Evolutionary conservation across 2,329 filamentous ascomycete genomes (phyloP).

Genomic region (Rutstroemia sp.): DNA sequence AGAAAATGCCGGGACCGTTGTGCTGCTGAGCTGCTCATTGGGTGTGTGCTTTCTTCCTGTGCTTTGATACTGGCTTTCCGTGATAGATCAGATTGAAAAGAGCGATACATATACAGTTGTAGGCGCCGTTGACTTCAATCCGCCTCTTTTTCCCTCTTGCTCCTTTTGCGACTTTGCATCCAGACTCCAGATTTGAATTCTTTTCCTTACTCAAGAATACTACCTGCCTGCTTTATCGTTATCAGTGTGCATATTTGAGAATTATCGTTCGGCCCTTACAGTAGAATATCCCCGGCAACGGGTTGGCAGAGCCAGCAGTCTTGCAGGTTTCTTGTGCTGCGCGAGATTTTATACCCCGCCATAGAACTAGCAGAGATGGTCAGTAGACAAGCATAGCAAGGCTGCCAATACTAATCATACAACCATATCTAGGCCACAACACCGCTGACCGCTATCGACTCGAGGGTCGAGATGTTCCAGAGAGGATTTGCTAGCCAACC

Average conservation of each 20-base stretch:
- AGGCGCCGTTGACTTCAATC: slow-evolving; percentile 22
- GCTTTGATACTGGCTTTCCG: slow-evolving; percentile 18
- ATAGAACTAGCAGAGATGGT: slow-evolving; percentile 2
- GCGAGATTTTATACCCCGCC: slow-evolving; percentile 1
- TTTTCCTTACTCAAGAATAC: background rate
- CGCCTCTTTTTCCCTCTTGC: slow-evolving; percentile 17
- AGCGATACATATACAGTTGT: slow-evolving; percentile 28
- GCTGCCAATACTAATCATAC: slow-evolving; percentile 15
- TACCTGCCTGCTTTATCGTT: slow-evolving; percentile 14
- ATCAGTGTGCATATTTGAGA: slow-evolving; percentile 10
- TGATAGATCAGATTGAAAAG: slow-evolving; percentile 10
- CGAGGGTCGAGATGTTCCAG: slow-evolving; percentile 37
- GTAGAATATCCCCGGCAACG: slow-evolving; percentile 6
- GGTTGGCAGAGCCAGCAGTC: slow-evolving; percentile 6
- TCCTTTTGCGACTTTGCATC: slow-evolving; percentile 17
- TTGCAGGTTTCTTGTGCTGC: slow-evolving; percentile 6
- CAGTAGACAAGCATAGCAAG: background rate
- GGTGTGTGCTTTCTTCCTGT: slow-evolving; percentile 10
- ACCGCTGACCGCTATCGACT: slow-evolving; percentile 24
- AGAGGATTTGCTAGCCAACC: slow-evolving; percentile 31
- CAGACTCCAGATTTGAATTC: background rate
- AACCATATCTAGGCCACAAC: slow-evolving; percentile 18
- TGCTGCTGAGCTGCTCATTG: slow-evolving; percentile 22
- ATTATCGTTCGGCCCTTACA: background rate
- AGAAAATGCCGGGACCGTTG: slow-evolving; percentile 14